Conservation (phyloP, 176 grass and related monocot genomes). For the Eragrostis curvula region DNA sequence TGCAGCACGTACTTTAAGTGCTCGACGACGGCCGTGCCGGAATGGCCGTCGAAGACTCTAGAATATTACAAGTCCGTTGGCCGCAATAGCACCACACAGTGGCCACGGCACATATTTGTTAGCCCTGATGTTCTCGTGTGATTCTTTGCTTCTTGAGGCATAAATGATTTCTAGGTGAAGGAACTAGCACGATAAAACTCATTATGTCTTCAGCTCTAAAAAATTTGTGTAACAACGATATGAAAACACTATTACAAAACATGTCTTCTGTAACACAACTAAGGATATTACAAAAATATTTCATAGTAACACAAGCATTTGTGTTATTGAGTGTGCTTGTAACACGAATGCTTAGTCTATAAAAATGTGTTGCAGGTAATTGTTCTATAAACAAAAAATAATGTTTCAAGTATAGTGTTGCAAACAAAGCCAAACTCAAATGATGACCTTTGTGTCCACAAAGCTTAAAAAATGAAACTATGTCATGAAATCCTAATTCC, state of each 20-base stretch:
- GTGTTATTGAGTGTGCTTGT: too few relatives aligned
- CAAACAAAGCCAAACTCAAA: too few relatives aligned
- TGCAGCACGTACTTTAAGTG: not conserved
- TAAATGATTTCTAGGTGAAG: slow-evolving; percentile 10
- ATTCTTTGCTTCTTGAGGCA: too few relatives aligned
- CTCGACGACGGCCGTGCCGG: not conserved
- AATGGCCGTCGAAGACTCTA: not conserved
- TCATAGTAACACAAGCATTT: too few relatives aligned
- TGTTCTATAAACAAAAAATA: too few relatives aligned
- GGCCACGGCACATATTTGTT: not conserved
- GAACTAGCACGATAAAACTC: slow-evolving; percentile 35
- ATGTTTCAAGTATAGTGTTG: too few relatives aligned
- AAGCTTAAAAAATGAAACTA: slow-evolving; percentile 37
- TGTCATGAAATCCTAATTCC: slow-evolving; percentile 34
- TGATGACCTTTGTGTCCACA: too few relatives aligned
- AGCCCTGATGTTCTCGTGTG: not conserved
- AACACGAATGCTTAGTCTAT: too few relatives aligned
- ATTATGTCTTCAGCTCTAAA: slow-evolving; percentile 96
- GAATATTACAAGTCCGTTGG: not conserved
- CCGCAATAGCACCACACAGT: not conserved
- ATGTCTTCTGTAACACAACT: too few relatives aligned
- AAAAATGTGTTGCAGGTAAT: too few relatives aligned
- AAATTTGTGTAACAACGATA: too few relatives aligned
- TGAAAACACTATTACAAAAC: too few relatives aligned
- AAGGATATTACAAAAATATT: slow-evolving; percentile 69